Evolutionary conservation across 23 red algal species (phyloP).

Genomic region (Chondrus crispus): DNA sequence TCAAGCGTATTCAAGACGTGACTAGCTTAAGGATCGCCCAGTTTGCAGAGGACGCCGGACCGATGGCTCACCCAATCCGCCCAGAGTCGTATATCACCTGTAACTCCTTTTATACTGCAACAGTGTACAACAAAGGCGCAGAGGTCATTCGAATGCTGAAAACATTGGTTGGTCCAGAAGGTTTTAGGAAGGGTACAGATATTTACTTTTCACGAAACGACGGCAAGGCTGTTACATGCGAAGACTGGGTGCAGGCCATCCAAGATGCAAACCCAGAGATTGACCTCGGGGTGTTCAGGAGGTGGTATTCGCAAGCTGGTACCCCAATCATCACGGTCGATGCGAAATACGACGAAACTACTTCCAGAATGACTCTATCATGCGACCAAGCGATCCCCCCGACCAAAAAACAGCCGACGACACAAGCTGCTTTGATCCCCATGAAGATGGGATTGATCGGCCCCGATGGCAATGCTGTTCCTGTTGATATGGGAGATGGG

Average conservation of each 20-base stretch:
- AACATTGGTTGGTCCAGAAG: slow-evolving; percentile 75
- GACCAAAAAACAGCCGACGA: slow-evolving; percentile 66
- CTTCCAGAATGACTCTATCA: slow-evolving; percentile 47
- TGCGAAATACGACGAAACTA: slow-evolving; percentile 41
- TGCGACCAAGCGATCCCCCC: slow-evolving; percentile 73
- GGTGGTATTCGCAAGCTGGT: slow-evolving; percentile 91
- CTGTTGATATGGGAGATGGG: slow-evolving; percentile 60
- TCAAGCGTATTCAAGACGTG: slow-evolving; percentile 92
- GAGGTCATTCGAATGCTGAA: slow-evolving; percentile 95
- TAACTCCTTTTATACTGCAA: slow-evolving; percentile 95
- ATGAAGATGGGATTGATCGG: slow-evolving; percentile 82
- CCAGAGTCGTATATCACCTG: slow-evolving; percentile 82
- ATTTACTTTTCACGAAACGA: slow-evolving; percentile 95
- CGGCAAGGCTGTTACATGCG: slow-evolving; percentile 97
- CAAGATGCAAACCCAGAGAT: slow-evolving; percentile 80
- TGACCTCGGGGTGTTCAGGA: slow-evolving; percentile 69
- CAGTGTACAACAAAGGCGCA: slow-evolving; percentile 96
- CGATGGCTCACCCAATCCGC: slow-evolving; percentile 95
- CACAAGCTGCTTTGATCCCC: slow-evolving; percentile 81
- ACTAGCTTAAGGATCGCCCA: slow-evolving; percentile 70
- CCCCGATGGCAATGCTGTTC: slow-evolving; percentile 50
- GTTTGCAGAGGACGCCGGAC: slow-evolving; percentile 98
- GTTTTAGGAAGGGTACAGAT: slow-evolving; percentile 94
- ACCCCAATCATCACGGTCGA: slow-evolving; percentile 74
- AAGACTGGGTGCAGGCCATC: slow-evolving; percentile 88